Evolutionary conservation across 192 early-diverging fungal genomes (phyloP), one percentile per base, ranked within the genome.

Genomic region (Backusella mclennaniae): DNA sequence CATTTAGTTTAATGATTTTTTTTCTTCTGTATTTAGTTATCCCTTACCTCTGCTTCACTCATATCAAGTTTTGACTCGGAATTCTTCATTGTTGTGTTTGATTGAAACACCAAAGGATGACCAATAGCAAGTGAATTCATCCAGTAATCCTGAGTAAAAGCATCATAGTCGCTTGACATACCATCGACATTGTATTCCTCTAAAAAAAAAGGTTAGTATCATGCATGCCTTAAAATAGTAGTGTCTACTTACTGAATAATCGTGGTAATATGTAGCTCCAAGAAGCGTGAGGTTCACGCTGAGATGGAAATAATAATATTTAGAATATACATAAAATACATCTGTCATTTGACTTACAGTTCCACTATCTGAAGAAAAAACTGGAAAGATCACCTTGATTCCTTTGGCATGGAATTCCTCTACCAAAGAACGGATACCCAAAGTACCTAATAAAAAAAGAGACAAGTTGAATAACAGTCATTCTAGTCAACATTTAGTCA

Each of bases 111-210:
- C 23, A 76, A 39, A 49, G 75, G 75, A 17, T 76, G 68, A 29
- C 75, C 75, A 70, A 76, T 76, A 8, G 75, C 75, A 69, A 76
- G 67, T 53, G 75, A 69, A 9, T 69, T 76, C 67, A 70, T 36
- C 68, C 67, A 76, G 26, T 76, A 76, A 52, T 76, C 75, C 39
- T 76, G 67, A 12, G 75, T 70, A 19, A 76, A 69, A 15, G 35
- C 49, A 19, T 68, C 35, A 7, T 39, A 68, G 12, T 76, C 75
- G 35, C 46, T 70, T 2, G 35, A 38, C 67, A 76, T 76, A 33
- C 75, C 75, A 76, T 76, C 75, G 6, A 70, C 42, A 56, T 76
- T 69, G 49, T 70, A 76, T 36, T 76, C 75, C 75, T 76, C 75
- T 76, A 29, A 59, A 6, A 21, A 59, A 26, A 59, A 26, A 59